Evolutionary conservation across 108 stramenopile genomes (phyloP).

Genomic region (Pseudonitzschia multistriata): DNA sequence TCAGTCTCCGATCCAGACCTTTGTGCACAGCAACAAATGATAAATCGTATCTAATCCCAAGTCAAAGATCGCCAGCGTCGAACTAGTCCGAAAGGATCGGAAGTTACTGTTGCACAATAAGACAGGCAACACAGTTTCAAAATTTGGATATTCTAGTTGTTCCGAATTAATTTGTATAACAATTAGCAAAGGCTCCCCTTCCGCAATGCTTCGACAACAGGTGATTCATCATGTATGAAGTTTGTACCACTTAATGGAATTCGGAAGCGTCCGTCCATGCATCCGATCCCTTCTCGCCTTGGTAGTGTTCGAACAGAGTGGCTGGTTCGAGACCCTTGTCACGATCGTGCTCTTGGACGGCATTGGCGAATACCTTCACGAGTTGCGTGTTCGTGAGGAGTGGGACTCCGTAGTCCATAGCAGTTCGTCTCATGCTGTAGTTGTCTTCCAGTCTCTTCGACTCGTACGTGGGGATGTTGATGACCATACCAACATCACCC

Average conservation of each 20-base stretch:
- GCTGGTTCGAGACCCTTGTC: constrained; percentile 68
- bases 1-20: too few species aligned
- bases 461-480: constrained; percentile 92
- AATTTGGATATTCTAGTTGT: too few species aligned
- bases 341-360: constrained; percentile 61
- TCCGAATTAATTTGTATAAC: too few species aligned
- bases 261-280: constrained; percentile 75
- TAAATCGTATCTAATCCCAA: too few species aligned
- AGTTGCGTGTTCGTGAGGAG: constrained; percentile 94
- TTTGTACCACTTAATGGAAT: constrained; percentile 56
- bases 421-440: constrained; percentile 92
- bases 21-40: too few species aligned
- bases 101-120: too few species aligned
- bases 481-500: constrained; percentile 86
- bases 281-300: constrained; percentile 61
- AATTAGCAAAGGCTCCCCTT: too few species aligned
- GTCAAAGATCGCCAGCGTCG: too few species aligned
- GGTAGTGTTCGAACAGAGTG: constrained; percentile 79
- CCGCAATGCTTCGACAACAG: too few species aligned
- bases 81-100: too few species aligned
- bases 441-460: constrained; percentile 85
- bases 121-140: too few species aligned
- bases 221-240: too few species aligned
- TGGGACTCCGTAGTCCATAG: constrained; percentile 93
- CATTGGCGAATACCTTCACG: constrained; percentile 85